Evolutionary conservation across 345 rosid genomes (phyloP).

Genomic region (Hibiscus trionum): DNA sequence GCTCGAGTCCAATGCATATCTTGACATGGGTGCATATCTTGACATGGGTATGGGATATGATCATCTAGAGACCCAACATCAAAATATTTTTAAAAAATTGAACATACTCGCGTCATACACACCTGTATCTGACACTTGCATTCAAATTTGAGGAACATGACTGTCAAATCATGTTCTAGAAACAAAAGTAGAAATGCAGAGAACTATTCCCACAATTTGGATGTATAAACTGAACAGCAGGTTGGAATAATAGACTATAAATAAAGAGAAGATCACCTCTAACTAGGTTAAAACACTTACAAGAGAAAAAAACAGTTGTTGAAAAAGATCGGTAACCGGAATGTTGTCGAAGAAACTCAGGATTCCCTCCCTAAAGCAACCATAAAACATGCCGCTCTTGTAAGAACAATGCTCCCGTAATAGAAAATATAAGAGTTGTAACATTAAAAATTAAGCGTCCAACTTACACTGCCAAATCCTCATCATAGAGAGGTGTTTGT

Average conservation of each 20-base stretch:
- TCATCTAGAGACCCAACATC: background rate
- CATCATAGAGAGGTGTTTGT: constrained; percentile 86
- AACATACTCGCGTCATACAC: background rate
- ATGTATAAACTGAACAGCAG: no score
- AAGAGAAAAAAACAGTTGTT: constrained; percentile 73
- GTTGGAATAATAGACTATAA: no score
- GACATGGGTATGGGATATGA: background rate
- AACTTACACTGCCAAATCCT: constrained; percentile 94
- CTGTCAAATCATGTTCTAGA: no score
- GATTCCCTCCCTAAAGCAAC: constrained; percentile 71
- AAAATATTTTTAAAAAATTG: no score
- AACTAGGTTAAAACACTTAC: constrained; percentile 36
- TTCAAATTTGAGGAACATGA: no score
- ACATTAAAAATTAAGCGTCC: constrained; percentile 6
- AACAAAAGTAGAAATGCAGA: no score
- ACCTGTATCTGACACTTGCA: background rate
- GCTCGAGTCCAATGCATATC: background rate
- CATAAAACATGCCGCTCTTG: background rate
- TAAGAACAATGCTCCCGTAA: constrained; percentile 8
- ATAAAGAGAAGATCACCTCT: background rate
- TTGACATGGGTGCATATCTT: background rate
- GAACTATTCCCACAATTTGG: no score
- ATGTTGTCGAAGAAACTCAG: constrained; percentile 68
- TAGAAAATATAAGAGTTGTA: background rate
- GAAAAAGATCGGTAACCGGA: constrained; percentile 56